Evolutionary conservation across 139 green algal species (phyloP).

Genomic region (Picochlorum sp.): DNA sequence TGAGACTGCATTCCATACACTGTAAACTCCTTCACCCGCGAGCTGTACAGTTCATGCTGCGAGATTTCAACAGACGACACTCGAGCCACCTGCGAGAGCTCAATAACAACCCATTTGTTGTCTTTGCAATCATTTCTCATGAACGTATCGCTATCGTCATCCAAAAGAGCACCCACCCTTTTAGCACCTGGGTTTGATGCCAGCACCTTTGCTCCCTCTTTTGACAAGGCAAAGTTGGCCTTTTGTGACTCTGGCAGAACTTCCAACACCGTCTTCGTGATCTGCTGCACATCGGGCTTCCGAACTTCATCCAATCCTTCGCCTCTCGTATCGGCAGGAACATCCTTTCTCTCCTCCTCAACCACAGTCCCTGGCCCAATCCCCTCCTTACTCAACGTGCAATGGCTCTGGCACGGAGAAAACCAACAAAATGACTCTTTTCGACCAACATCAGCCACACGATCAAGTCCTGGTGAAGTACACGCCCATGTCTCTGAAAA

Average conservation of each 20-base stretch:
- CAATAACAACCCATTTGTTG: conserved; percentile 73
- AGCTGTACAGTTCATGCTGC: conserved; percentile 80
- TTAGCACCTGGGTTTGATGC: conserved; percentile 67
- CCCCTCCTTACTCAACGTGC: no score
- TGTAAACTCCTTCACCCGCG: conserved; percentile 50
- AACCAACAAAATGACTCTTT: no score
- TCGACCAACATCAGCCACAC: no score
- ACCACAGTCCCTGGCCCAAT: not conserved
- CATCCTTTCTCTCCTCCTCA: not conserved
- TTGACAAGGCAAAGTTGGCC: conserved; percentile 3
- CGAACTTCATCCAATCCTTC: not conserved
- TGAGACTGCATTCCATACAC: conserved; percentile 44
- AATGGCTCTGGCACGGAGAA: not conserved
- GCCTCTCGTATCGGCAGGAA: not conserved
- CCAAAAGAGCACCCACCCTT: conserved; percentile 55
- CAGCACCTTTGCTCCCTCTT: conserved; percentile 50
- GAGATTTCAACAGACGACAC: conserved; percentile 37
- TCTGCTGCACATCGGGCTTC: not conserved
- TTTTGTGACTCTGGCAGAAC: conserved; percentile 4
- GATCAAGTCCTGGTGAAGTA: no score
- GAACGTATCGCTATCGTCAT: conserved; percentile 74
- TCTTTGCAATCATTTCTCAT: conserved; percentile 69
- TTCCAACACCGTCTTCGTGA: conserved; percentile 6
- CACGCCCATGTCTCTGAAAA: no score
- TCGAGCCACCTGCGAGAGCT: conserved; percentile 61